phyloP scores from a whole-genome alignment of 148 eudicot genomes.

The Talinum fruticosum region DNA sequence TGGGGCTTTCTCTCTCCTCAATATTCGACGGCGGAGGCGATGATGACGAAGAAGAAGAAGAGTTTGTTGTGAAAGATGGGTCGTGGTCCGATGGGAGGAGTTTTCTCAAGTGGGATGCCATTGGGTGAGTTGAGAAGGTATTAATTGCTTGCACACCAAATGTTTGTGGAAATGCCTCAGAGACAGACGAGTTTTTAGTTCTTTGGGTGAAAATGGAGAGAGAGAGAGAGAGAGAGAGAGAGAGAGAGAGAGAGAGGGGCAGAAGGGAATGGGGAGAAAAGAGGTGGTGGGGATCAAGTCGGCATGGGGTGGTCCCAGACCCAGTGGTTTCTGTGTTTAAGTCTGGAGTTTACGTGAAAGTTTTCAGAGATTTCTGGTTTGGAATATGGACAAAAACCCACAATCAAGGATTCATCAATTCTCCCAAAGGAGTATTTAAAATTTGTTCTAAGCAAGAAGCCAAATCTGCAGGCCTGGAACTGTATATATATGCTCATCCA shows the following conservation, averaged over 20 bases:
- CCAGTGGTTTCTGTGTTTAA: not conserved
- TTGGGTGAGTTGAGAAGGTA: too few relatives aligned
- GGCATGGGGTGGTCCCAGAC: not conserved
- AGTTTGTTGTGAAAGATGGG: not conserved
- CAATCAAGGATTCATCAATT: not conserved
- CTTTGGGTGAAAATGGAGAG: not conserved
- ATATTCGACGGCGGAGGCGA: not conserved
- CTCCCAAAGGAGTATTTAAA: not conserved
- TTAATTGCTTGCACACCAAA: not conserved
- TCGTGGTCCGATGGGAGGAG: conserved; percentile 4
- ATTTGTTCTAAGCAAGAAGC: not conserved
- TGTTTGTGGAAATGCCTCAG: not conserved
- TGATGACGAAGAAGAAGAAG: not conserved
- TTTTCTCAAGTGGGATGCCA: conserved; percentile 5
- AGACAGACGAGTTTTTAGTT: not conserved
- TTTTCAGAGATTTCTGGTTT: conserved; percentile 16
- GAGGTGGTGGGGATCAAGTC: not conserved
- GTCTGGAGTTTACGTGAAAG: conserved; percentile 21
- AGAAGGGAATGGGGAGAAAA: too few relatives aligned
- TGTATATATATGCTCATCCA: conserved; percentile 9
- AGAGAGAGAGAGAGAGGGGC: not conserved
- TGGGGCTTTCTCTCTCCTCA: conserved; percentile 8
- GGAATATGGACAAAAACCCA: not conserved
- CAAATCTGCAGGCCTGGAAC: not conserved
- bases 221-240: not conserved